These are phyloP conservation scores for Yamadazyma phyllophila DNA, from an alignment of 805 yeast genomes.

Conservation along the genomic window DNA sequence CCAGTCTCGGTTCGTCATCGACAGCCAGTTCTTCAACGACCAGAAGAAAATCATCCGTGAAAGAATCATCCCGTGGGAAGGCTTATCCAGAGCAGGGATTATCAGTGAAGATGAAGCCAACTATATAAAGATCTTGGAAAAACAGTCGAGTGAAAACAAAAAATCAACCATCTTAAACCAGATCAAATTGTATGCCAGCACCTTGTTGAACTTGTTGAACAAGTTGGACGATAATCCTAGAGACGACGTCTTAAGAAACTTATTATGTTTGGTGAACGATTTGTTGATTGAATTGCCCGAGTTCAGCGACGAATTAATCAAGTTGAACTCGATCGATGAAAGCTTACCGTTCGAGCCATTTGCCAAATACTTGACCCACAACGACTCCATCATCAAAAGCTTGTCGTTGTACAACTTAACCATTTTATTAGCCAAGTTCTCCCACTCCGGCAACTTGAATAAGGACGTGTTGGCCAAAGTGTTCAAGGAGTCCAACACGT, in stretches of 20 bases:
- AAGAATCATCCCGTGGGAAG: slow-evolving; percentile 90
- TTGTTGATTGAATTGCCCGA: slow-evolving; percentile 42
- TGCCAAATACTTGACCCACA: slow-evolving; percentile 47
- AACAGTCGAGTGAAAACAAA: slow-evolving; percentile 43
- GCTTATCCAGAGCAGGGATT: slow-evolving; percentile 71
- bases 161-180: slow-evolving; percentile 41
- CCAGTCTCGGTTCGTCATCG: slow-evolving; percentile 43
- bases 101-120: slow-evolving; percentile 68
- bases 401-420: slow-evolving; percentile 56
- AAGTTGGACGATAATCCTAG: slow-evolving; percentile 44
- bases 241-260: slow-evolving; percentile 65
- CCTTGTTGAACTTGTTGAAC: slow-evolving; percentile 53
- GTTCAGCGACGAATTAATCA: slow-evolving; percentile 40
- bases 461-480: slow-evolving; percentile 39
- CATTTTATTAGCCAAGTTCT: slow-evolving; percentile 38
- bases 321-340: slow-evolving; percentile 39
- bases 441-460: slow-evolving; percentile 25
- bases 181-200: slow-evolving; percentile 51
- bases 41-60: slow-evolving; percentile 67
- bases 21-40: slow-evolving; percentile 65
- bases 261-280: slow-evolving; percentile 62
- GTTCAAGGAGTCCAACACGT: slow-evolving; percentile 35
- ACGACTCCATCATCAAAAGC: slow-evolving; percentile 56
- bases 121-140: slow-evolving; percentile 52
- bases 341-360: slow-evolving; percentile 55